Conservation (phyloP, 495 filamentous ascomycete genomes). For the Polyplosphaeria fusca region DNA sequence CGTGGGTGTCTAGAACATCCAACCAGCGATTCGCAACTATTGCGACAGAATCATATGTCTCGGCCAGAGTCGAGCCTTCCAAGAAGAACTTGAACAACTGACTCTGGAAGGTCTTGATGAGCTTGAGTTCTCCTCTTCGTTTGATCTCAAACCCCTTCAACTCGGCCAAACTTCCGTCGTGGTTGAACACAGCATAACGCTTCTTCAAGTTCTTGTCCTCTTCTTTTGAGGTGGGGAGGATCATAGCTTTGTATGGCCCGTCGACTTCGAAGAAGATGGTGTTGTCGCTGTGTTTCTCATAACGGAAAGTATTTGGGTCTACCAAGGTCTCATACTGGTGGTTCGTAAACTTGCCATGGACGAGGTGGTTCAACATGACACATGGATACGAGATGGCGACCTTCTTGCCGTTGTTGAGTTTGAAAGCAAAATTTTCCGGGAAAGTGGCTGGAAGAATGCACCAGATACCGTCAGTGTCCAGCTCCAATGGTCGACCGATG, state of each 20-base stretch:
- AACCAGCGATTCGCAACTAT: slow-evolving; percentile 96
- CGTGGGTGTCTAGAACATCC: slow-evolving; percentile 85
- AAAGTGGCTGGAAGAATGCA: slow-evolving; percentile 98
- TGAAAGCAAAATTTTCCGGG: slow-evolving; percentile 95
- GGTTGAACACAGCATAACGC: slow-evolving; percentile 97
- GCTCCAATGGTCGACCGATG: slow-evolving; percentile 86
- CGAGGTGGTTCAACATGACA: slow-evolving; percentile 98
- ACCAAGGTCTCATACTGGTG: slow-evolving; percentile 90
- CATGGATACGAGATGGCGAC: slow-evolving; percentile 93
- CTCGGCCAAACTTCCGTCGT: slow-evolving; percentile 94
- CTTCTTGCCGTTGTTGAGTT: slow-evolving; percentile 91
- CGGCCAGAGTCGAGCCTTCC: slow-evolving; percentile 76
- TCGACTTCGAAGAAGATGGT: slow-evolving; percentile 99
- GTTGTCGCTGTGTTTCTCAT: slow-evolving; percentile 95
- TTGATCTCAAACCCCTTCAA: slow-evolving; percentile 98
- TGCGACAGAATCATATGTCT: slow-evolving; percentile 89
- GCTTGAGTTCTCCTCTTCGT: slow-evolving; percentile 93
- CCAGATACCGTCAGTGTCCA: slow-evolving; percentile 99
- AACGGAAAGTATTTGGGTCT: slow-evolving; percentile 75
- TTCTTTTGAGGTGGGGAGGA: slow-evolving; percentile 94
- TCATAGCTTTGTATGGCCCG: slow-evolving; percentile 95
- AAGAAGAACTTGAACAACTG: slow-evolving; percentile 99
- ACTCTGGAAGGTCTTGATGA: slow-evolving; percentile 99
- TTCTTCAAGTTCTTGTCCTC: slow-evolving; percentile 99
- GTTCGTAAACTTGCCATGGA: slow-evolving; percentile 93